Conservation (phyloP, 1,284 basidiomycete genomes). For the Trichosporon coremiiforme region DNA sequence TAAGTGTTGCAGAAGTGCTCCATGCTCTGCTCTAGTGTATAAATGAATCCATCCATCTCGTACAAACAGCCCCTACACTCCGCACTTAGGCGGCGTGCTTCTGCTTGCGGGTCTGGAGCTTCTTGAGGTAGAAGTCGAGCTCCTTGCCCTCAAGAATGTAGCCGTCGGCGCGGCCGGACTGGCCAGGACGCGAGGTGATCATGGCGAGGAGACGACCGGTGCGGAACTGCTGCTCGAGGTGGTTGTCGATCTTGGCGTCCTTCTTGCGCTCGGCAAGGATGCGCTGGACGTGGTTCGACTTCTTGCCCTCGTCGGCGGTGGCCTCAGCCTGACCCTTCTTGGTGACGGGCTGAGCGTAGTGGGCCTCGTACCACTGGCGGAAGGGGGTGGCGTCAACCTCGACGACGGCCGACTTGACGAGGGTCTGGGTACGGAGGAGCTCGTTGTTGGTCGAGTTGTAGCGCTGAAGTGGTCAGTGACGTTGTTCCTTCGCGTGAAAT, state of each 20-base stretch:
- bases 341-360: constrained; percentile 88
- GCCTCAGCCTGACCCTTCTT: constrained; percentile 64
- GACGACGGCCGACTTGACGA: constrained; percentile 92
- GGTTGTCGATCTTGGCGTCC: constrained; percentile 84
- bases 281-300: constrained; percentile 85
- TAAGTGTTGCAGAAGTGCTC: not conserved
- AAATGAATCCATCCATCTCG: constrained; percentile 39
- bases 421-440: constrained; percentile 95
- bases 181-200: constrained; percentile 89
- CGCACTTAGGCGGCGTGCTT: constrained; percentile 67
- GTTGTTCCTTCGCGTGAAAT: not conserved
- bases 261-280: constrained; percentile 85
- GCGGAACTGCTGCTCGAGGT: constrained; percentile 67
- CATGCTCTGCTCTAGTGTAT: constrained; percentile 7
- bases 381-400: constrained; percentile 95
- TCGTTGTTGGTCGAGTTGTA: constrained; percentile 99
- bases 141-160: constrained; percentile 97
- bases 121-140: constrained; percentile 93
- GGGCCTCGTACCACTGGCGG: constrained; percentile 97
- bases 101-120: constrained; percentile 87
- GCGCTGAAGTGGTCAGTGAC: constrained; percentile 61
- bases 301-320: constrained; percentile 66
- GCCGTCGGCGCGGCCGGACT: constrained; percentile 90
- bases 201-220: constrained; percentile 66
- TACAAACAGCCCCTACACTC: constrained; percentile 34